Conservation (phyloP, 2,329 filamentous ascomycete species). For the Tolypocladium guangdongense region DNA sequence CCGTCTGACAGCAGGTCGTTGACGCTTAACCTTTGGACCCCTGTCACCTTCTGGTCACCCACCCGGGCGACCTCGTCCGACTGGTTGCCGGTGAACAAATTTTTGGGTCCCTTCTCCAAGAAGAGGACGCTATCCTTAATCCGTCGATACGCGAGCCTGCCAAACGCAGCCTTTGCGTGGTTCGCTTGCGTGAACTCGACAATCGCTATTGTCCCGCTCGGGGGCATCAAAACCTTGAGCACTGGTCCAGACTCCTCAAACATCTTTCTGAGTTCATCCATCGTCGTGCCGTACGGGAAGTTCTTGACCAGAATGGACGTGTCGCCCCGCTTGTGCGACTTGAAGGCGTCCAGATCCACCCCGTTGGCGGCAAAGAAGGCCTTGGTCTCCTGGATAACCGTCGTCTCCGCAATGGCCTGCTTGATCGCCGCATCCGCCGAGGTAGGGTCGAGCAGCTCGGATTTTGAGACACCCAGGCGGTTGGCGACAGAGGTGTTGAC, state of each 20-base stretch:
- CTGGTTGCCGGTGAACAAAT: conserved; percentile 48
- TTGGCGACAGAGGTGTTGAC: conserved; percentile 84
- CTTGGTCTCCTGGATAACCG: conserved; percentile 93
- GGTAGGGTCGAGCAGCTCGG: conserved; percentile 88
- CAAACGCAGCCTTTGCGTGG: conserved; percentile 75
- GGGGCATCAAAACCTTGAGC: conserved; percentile 78
- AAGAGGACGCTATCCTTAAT: conserved; percentile 87
- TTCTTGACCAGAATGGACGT: conserved; percentile 89
- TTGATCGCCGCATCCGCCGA: conserved; percentile 90
- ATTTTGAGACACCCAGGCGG: conserved; percentile 80
- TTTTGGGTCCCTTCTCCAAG: conserved; percentile 83
- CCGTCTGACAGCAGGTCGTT: conserved; percentile 56
- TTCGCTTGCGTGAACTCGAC: conserved; percentile 73
- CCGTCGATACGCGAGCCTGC: conserved; percentile 75
- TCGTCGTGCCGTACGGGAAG: conserved; percentile 72
- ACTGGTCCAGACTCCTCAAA: conserved; percentile 83
- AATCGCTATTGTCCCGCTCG: conserved; percentile 86
- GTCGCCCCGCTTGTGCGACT: conserved; percentile 73
- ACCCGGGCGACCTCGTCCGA: conserved; percentile 16
- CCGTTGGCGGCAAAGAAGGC: conserved; percentile 80
- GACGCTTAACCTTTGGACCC: conserved; percentile 52
- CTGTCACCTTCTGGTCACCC: conserved; percentile 22
- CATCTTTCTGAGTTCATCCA: conserved; percentile 66
- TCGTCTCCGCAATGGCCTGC: conserved; percentile 92
- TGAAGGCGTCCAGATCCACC: conserved; percentile 87